Conservation (phyloP, 2,329 filamentous ascomycete species). For the Aaosphaeria arxii region DNA sequence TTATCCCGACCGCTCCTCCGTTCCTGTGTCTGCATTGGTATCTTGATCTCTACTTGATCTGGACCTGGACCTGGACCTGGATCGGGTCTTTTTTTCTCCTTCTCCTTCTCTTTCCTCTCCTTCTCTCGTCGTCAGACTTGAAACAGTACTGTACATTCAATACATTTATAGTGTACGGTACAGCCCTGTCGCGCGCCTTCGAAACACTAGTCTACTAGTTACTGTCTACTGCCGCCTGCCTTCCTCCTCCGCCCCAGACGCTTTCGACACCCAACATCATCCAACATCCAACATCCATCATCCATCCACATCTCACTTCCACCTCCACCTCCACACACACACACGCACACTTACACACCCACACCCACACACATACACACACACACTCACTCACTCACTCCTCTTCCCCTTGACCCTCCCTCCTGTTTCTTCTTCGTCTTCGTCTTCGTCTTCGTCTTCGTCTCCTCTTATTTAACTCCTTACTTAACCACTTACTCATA, state of each 20-base stretch:
- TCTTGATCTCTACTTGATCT: too few species aligned
- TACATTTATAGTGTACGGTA: too few species aligned
- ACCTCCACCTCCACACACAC: not conserved
- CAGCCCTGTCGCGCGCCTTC: too few species aligned
- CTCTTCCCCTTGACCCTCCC: too few species aligned
- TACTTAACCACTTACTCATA: too few species aligned
- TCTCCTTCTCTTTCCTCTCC: not conserved
- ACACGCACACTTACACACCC: not conserved
- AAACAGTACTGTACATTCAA: too few species aligned
- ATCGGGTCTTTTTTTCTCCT: not conserved
- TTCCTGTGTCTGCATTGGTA: too few species aligned
- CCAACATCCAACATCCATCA: not conserved
- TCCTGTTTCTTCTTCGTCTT: too few species aligned
- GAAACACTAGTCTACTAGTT: not conserved
- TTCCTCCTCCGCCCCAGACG: not conserved
- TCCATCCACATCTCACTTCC: not conserved
- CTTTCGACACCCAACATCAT: not conserved
- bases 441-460: too few species aligned
- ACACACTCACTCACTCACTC: conserved; percentile 5
- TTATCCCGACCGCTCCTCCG: too few species aligned
- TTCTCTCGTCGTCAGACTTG: not conserved
- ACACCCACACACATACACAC: not conserved
- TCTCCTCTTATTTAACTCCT: too few species aligned
- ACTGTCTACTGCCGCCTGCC: not conserved
- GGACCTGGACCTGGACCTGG: not conserved